Base-by-base conservation (phyloP, 352 stramenopile genomes). In the Globisporangium irregulare region DNA sequence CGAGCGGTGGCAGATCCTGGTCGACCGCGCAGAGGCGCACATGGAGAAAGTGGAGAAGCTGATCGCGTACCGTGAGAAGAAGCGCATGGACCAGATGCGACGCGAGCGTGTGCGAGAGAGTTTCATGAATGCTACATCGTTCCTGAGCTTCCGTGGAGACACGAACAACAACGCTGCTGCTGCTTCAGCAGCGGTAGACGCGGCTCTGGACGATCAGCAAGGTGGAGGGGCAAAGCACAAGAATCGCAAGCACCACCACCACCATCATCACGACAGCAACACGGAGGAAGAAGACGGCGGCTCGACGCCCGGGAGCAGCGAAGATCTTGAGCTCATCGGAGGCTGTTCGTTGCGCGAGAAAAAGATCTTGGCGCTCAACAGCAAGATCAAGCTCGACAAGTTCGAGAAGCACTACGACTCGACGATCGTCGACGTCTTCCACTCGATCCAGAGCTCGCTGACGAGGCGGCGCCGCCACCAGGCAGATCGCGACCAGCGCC, bases 401-500 rank as follows among this genome's bases (percentile, higher is more conserved):
- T 88, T 87, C 58, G 76, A 86, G 64, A 86, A 84, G 65, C 79
- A 87, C 71, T 86, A 86, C 67, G 78, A 87, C 69, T 81, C 79
- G 29, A 86, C 73, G 29, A 87, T 91, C 43, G 76, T 74, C 12
- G 82, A 89, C 32, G 71, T 89, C 4, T 87, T 89, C 59, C 70
- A 79, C 61, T 76, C 73, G 29, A 73, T 91, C 48, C 74, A 79
- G 34, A 56, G 76, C 25, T 70, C 79, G 0, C 70, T 91, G 3
- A 62, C 74, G 0, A 56, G 58, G 1, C 50, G 61, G 25, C 59
- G 67, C 3, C 70, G 57, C 2, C 70, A 71, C 22, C 20, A 15
- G 14, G 60, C 24, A 50, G n/a, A 43, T 32, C 66, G 54, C 4
- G 66, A 57, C 27, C 38, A 36, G 18, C 70, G 25, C 4, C 46